These are phyloP conservation scores for Fusarium sp. DNA, from an alignment of 2,329 filamentous ascomycete genomes.

Conservation along the genomic window DNA sequence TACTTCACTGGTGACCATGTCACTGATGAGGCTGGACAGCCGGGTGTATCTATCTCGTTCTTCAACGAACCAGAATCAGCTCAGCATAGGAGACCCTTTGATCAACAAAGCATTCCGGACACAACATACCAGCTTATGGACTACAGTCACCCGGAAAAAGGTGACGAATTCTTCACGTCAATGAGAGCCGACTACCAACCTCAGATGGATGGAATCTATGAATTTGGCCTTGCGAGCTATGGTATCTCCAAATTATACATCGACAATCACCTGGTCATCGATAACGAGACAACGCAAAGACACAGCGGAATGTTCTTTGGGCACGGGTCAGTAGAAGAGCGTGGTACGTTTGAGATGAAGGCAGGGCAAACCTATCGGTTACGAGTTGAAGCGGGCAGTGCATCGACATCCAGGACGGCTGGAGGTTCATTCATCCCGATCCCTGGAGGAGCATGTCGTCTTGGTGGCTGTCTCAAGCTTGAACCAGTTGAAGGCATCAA, in stretches of 20 bases:
- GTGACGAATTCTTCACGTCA: conserved; percentile 35
- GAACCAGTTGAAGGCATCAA: conserved; percentile 10
- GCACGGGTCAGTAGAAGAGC: conserved; percentile 47
- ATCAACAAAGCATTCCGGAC: conserved; percentile 35
- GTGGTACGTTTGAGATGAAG: conserved; percentile 16
- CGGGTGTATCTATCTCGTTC: conserved; percentile 16
- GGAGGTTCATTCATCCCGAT: conserved; percentile 19
- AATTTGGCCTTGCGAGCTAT: conserved; percentile 47
- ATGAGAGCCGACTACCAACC: conserved; percentile 32
- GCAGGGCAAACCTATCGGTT: conserved; percentile 15
- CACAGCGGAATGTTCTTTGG: conserved; percentile 50
- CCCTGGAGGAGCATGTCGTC: conserved; percentile 28
- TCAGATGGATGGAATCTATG: conserved; percentile 37
- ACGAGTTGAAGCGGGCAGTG: conserved; percentile 22
- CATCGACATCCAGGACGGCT: conserved; percentile 16
- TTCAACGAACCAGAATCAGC: conserved; percentile 19
- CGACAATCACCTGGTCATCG: conserved; percentile 46
- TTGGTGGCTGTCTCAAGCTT: conserved; percentile 27
- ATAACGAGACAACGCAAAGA: conserved; percentile 44
- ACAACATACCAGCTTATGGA: conserved; percentile 44
- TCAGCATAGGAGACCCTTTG: conserved; percentile 21
- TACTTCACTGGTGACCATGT: conserved; percentile 15
- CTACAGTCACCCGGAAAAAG: conserved; percentile 34
- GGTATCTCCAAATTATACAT: conserved; percentile 48
- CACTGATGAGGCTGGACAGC: background rate